Conservation (phyloP, 208 protist genomes). For the Leptomonas pyrrhocoris region DNA sequence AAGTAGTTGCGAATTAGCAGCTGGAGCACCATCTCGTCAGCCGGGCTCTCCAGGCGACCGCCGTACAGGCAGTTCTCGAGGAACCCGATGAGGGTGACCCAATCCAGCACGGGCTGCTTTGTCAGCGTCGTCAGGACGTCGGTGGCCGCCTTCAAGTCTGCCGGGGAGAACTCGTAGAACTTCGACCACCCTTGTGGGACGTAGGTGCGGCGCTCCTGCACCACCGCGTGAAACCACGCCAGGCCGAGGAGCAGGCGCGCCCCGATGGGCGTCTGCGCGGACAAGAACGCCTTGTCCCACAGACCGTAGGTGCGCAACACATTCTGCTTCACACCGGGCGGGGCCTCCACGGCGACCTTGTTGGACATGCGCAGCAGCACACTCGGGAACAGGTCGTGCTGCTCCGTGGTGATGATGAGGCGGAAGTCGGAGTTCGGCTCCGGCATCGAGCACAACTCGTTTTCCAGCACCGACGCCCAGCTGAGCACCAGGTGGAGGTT, state of each 20-base stretch:
- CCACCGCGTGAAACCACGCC: constrained; percentile 96
- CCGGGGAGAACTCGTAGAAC: constrained; percentile 96
- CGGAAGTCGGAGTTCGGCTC: constrained; percentile 91
- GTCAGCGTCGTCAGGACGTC: constrained; percentile 81
- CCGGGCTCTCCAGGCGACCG: constrained; percentile 94
- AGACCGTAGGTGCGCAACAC: constrained; percentile 92
- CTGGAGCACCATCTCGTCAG: constrained; percentile 87
- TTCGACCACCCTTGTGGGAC: constrained; percentile 98
- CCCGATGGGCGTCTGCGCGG: constrained; percentile 35
- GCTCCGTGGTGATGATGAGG: constrained; percentile 96
- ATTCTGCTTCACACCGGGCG: constrained; percentile 96
- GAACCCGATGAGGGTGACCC: constrained; percentile 91
- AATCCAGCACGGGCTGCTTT: constrained; percentile 65
- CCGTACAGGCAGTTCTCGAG: constrained; percentile 96
- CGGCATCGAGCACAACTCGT: constrained; percentile 89
- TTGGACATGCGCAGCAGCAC: constrained; percentile 93
- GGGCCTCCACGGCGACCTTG: constrained; percentile 96
- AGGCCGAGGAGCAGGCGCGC: constrained; percentile 92
- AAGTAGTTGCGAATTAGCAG: constrained; percentile 86
- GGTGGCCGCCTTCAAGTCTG: constrained; percentile 93
- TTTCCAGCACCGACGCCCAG: constrained; percentile 94
- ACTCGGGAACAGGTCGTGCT: constrained; percentile 91
- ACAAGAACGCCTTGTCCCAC: constrained; percentile 76
- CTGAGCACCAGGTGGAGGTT: constrained; percentile 96
- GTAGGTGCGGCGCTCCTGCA: constrained; percentile 97